Percentiles rank a stretch among this genome's conserved stretches.
Evolutionary conservation across 208 protist genomes (phyloP).

Genomic region (Naegleria lovaniensis): DNA sequence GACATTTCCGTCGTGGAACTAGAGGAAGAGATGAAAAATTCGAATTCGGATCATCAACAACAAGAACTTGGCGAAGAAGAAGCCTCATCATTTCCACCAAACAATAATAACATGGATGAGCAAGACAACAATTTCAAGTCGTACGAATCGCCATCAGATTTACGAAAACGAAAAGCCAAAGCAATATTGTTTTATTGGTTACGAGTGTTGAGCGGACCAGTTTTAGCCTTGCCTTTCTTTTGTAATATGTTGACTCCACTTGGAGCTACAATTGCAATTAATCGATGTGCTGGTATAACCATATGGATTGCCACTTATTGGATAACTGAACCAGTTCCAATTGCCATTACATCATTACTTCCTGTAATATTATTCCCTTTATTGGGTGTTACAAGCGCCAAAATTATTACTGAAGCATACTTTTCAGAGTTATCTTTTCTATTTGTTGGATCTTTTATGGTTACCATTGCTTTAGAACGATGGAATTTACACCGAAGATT

Average conservation of each 20-base stretch:
- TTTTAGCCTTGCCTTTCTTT: neutral
- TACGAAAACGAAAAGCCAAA: too few species aligned
- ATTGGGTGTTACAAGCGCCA: neutral
- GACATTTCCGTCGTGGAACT: too few species aligned
- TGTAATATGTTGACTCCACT: neutral
- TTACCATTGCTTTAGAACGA: neutral
- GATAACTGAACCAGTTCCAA: neutral
- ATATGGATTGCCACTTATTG: neutral
- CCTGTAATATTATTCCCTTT: conserved; percentile 11
- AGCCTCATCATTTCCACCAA: too few species aligned
- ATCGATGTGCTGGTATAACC: neutral
- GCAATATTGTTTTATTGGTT: too few species aligned
- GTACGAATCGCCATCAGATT: too few species aligned
- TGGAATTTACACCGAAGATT: conserved; percentile 22
- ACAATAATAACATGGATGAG: too few species aligned
- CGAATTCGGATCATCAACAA: too few species aligned
- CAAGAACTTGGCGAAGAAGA: too few species aligned
- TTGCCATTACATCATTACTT: neutral
- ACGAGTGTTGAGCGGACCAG: neutral
- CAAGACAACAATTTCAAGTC: too few species aligned
- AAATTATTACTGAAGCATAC: neutral
- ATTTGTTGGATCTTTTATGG: neutral
- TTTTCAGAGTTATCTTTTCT: conserved; percentile 3
- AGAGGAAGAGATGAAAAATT: too few species aligned
- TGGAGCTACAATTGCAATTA: neutral